Evolutionary conservation across 140 eudicot species (phyloP), one percentile per base, ranked within the genome.

Genomic region (Ambrosia hybrid): DNA sequence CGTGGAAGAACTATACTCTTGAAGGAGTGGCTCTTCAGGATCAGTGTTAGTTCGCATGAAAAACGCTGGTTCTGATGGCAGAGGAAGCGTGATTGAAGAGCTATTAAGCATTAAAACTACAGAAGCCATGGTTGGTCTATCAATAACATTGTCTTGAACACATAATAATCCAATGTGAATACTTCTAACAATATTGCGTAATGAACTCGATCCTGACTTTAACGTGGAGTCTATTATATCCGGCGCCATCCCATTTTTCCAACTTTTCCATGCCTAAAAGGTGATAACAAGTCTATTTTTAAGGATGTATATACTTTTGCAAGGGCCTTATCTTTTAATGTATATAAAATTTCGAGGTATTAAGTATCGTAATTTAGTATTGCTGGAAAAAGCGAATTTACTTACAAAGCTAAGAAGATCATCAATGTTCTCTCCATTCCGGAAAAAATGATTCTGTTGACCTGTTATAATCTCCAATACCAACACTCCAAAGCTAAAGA

Each of bases 381-480:
- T 6, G 7, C 7, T 46, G 51, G 1, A 0, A 11, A 11, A 6
- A 46, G 7, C 2, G 7, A 1, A 46, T 1, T 0, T 4, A 72
- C 76, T 72, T 59, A 72, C 76, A 2, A 45, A 72, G 49, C 69
- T 15, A 43, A 59, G 58, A 72, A 72, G 69, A 39, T 59, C 41
- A 26, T 72, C 69, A 0, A 21, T 15, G 59, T 4, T 72, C 17
- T 59, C 76, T 72, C 69, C 76, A 2, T n/a, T 58, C 0, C 1
- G 59, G 51, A 73, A 73, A 6, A 4, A 3, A 51, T 51, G 9
- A 45, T 51, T 73, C 64, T 51, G 37, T 37, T 51, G 78, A 38
- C 78, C 71, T 1, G 78, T 16, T 51, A 73, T 38, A 14, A 73
- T 73, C 71, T 73, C 78, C 5, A 73, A 26, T 16, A 73, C 17